Evolutionary conservation across 106 monocot genomes (phyloP).

Genomic region (Alisma plantagoaquatica): DNA sequence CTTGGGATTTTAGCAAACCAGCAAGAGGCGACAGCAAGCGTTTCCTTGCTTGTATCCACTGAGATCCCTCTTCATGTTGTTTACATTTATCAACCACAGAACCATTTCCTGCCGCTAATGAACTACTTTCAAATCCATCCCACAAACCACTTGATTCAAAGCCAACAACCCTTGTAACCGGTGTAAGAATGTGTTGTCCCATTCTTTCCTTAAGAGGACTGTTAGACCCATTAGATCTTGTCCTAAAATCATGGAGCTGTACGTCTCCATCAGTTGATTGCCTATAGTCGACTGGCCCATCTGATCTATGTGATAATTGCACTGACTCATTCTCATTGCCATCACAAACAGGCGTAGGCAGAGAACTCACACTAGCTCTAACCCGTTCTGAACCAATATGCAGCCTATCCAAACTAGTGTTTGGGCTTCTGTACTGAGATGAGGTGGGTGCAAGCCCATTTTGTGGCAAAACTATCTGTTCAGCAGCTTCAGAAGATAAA

Average conservation of each 20-base stretch:
- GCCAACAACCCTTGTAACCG: constrained; percentile 61
- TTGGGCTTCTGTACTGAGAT: constrained; percentile 19
- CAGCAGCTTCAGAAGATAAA: constrained; percentile 17
- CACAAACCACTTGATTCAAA: constrained; percentile 36
- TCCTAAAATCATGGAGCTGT: constrained; percentile 31
- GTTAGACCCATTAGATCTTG: constrained; percentile 30
- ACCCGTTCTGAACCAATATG: constrained; percentile 16
- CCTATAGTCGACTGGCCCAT: constrained; percentile 16
- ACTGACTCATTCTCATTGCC: constrained; percentile 27
- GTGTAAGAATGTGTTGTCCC: constrained; percentile 20
- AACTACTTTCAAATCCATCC: constrained; percentile 3
- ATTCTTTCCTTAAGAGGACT: constrained; percentile 15
- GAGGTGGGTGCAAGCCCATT: constrained; percentile 33
- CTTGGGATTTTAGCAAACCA: constrained; percentile 24
- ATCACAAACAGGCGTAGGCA: constrained; percentile 27
- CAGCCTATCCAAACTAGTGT: constrained; percentile 41
- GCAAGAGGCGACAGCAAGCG: constrained; percentile 64
- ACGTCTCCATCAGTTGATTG: constrained; percentile 18
- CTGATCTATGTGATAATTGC: constrained; percentile 14
- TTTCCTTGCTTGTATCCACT: constrained; percentile 45
- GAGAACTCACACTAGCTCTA: constrained; percentile 20
- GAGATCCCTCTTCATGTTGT: constrained; percentile 15
- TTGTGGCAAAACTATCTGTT: constrained; percentile 25
- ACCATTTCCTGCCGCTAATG: constrained; percentile 8
- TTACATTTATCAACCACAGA: constrained; percentile 7